Conservation (phyloP, 768 basidiomycete species). For the Boletus edulis region DNA sequence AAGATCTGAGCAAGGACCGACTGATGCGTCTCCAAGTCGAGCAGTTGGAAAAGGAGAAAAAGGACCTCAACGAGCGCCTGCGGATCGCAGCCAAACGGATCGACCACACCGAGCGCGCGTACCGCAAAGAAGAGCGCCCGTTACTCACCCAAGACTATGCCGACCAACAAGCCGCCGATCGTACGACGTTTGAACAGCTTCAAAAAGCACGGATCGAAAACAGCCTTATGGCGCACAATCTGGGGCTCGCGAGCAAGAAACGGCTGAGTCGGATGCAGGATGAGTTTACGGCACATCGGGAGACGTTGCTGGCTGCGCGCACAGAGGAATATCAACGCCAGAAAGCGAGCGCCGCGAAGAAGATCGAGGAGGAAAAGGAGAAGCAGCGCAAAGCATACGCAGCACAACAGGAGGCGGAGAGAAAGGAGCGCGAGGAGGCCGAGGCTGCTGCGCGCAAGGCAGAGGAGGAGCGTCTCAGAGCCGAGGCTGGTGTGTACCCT, state of each 20-base stretch:
- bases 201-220: slow-evolving; percentile 58
- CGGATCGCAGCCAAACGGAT: slow-evolving; percentile 85
- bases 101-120: slow-evolving; percentile 94
- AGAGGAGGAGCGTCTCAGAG: slow-evolving; percentile 44
- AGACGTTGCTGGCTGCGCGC: slow-evolving; percentile 54
- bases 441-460: slow-evolving; percentile 15
- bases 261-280: slow-evolving; percentile 69
- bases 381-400: slow-evolving; percentile 61
- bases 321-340: slow-evolving; percentile 63
- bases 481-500: slow-evolving; percentile 49
- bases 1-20: slow-evolving; percentile 79
- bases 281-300: slow-evolving; percentile 60
- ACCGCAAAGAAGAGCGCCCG: slow-evolving; percentile 89
- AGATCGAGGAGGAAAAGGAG: slow-evolving; percentile 83
- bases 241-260: slow-evolving; percentile 71
- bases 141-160: slow-evolving; percentile 86
- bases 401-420: slow-evolving; percentile 54
- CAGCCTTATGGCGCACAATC: slow-evolving; percentile 54
- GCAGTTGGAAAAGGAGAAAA: slow-evolving; percentile 96
- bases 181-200: slow-evolving; percentile 59
- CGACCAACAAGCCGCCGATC: slow-evolving; percentile 77
- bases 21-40: slow-evolving; percentile 90
- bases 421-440: slow-evolving; percentile 26
- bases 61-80: slow-evolving; percentile 75
- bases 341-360: slow-evolving; percentile 51